Evolutionary conservation across 345 rosid genomes (phyloP).

Genomic region (Odontarrhena argentea): DNA sequence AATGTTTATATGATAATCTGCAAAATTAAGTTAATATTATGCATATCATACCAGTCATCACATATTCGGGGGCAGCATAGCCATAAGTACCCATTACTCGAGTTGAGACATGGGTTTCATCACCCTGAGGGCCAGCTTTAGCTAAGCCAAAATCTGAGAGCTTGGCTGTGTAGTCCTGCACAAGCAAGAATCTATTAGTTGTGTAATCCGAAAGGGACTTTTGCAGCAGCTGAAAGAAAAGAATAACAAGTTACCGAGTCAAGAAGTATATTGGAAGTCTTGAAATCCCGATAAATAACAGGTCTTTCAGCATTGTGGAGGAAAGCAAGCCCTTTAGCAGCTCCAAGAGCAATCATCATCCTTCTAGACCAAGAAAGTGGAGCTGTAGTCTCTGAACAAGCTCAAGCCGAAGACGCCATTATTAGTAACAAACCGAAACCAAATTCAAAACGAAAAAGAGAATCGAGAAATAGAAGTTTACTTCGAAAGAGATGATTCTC

Average conservation of each 20-base stretch:
- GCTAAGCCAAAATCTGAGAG: constrained; percentile 99
- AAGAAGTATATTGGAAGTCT: constrained; percentile 90
- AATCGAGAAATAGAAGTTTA: constrained; percentile 36
- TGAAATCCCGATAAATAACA: constrained; percentile 92
- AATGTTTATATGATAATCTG: constrained; percentile 20
- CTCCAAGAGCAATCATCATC: constrained; percentile 99
- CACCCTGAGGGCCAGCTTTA: constrained; percentile 98
- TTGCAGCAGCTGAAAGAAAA: constrained; percentile 17
- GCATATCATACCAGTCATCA: constrained; percentile 82
- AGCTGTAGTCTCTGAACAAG: constrained; percentile 66
- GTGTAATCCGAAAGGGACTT: constrained; percentile 7
- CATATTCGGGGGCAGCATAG: constrained; percentile 97
- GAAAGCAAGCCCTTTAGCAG: constrained; percentile 97
- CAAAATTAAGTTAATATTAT: neutral
- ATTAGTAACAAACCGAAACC: too few species aligned
- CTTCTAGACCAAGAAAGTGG: constrained; percentile 83
- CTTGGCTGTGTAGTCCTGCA: constrained; percentile 92
- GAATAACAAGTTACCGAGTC: constrained; percentile 67
- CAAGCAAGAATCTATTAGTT: constrained; percentile 29
- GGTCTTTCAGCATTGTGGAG: constrained; percentile 97
- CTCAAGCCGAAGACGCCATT: too few species aligned
- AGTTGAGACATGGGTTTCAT: constrained; percentile 94
- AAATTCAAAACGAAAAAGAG: too few species aligned
- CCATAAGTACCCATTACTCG: constrained; percentile 98
- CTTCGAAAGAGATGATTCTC: constrained; percentile 97